Evolutionary conservation across 495 filamentous ascomycete species (phyloP).

Genomic region (Peziza echinospora): DNA sequence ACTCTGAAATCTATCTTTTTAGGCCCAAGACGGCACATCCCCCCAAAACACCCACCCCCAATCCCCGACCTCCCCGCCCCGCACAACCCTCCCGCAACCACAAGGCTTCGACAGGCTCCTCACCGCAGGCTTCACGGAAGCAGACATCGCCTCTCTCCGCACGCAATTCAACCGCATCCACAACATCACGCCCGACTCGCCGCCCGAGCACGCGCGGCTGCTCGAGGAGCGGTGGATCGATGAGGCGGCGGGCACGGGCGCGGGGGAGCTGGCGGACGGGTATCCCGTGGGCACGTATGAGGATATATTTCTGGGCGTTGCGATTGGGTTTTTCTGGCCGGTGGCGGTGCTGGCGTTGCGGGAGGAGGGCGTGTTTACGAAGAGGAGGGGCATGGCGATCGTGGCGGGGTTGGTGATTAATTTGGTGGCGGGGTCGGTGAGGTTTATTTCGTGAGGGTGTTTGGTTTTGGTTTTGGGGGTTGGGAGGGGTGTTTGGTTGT

Average conservation of each 20-base stretch:
- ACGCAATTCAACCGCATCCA: slow-evolving; percentile 69
- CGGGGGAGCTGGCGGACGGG: slow-evolving; percentile 26
- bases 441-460: slow-evolving; percentile 20
- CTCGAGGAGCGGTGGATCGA: slow-evolving; percentile 92
- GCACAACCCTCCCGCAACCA: slow-evolving; percentile 20
- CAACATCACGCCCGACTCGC: slow-evolving; percentile 25
- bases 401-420: slow-evolving; percentile 59
- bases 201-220: slow-evolving; percentile 33
- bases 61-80: slow-evolving; percentile 36
- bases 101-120: slow-evolving; percentile 73
- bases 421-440: slow-evolving; percentile 44
- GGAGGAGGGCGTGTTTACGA: slow-evolving; percentile 75
- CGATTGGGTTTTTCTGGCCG: slow-evolving; percentile 90
- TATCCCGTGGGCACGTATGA: slow-evolving; percentile 35
- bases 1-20: no score
- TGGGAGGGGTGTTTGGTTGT: no score
- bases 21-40: neutral
- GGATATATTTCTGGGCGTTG: slow-evolving; percentile 67
- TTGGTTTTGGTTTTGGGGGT: no score
- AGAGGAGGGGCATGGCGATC: slow-evolving; percentile 62
- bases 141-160: slow-evolving; percentile 62
- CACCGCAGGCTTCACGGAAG: slow-evolving; percentile 49
- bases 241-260: slow-evolving; percentile 22
- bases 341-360: slow-evolving; percentile 57
- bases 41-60: neutral